These are phyloP conservation scores for Sporothrix phasma DNA, from an alignment of 2,329 filamentous ascomycete genomes.

Conservation along the genomic window DNA sequence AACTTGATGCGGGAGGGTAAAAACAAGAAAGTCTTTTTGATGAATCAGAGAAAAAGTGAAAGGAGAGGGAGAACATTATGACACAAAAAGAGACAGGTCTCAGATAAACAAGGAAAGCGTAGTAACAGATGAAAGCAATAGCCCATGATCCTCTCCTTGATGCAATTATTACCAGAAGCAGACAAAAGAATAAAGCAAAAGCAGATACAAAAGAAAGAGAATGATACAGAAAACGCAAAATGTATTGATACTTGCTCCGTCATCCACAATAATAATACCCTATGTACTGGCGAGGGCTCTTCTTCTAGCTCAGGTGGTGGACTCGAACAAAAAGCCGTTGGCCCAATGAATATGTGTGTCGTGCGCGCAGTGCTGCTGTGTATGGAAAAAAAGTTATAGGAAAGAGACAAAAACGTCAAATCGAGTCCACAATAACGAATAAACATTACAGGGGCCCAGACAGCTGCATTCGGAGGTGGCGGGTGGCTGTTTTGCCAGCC, in stretches of 20 bases:
- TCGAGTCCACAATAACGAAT: neutral
- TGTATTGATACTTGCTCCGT: slow-evolving; percentile 22
- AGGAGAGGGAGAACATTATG: slow-evolving; percentile 1
- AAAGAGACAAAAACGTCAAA: slow-evolving; percentile 17
- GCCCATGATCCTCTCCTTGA: slow-evolving; percentile 10
- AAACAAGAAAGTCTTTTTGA: neutral
- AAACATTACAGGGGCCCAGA: neutral
- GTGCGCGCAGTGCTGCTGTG: slow-evolving; percentile 25
- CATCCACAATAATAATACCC: slow-evolving; percentile 20
- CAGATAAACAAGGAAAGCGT: slow-evolving; percentile 1
- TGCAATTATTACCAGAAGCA: slow-evolving; percentile 13
- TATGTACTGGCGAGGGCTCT: slow-evolving; percentile 17
- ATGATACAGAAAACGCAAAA: slow-evolving; percentile 10
- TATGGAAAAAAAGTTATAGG: slow-evolving; percentile 24
- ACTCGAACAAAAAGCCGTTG: neutral
- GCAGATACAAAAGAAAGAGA: slow-evolving; percentile 2
- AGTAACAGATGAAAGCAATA: neutral
- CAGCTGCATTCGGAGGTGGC: neutral
- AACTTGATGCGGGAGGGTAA: slow-evolving; percentile 1
- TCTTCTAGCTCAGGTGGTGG: neutral
- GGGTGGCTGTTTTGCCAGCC: neutral
- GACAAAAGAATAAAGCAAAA: neutral
- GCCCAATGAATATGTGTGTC: slow-evolving; percentile 11
- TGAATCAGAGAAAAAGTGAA: neutral
- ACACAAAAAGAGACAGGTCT: slow-evolving; percentile 2